Evolutionary conservation across 805 yeast species (phyloP).

Genomic region (Clavispora fructus): DNA sequence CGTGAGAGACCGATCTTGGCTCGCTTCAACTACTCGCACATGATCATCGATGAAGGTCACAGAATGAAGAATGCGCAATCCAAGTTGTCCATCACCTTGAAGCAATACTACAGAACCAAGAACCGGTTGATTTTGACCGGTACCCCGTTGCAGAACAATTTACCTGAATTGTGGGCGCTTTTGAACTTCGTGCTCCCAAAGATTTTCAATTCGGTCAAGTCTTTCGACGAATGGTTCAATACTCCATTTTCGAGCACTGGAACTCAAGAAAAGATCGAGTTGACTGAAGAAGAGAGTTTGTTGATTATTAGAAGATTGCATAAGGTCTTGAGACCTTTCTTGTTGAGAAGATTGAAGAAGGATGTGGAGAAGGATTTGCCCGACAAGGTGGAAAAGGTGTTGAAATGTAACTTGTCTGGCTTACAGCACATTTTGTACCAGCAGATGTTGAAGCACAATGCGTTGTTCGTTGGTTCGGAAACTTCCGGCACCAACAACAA

Average conservation of each 20-base stretch:
- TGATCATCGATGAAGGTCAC: conserved; percentile 90
- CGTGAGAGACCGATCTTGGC: conserved; percentile 67
- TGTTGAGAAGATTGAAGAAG: conserved; percentile 75
- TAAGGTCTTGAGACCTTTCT: conserved; percentile 79
- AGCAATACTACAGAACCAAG: conserved; percentile 67
- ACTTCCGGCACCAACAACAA: conserved; percentile 47
- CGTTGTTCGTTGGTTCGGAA: conserved; percentile 59
- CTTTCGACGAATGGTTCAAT: conserved; percentile 87
- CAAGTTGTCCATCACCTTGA: conserved; percentile 65
- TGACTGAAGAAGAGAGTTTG: conserved; percentile 81
- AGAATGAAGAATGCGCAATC: conserved; percentile 79
- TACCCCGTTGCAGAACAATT: conserved; percentile 80
- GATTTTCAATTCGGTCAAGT: conserved; percentile 78
- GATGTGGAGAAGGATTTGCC: conserved; percentile 87
- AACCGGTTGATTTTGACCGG: conserved; percentile 80
- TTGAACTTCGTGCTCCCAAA: conserved; percentile 78
- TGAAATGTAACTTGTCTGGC: conserved; percentile 73
- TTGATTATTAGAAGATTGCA: conserved; percentile 81
- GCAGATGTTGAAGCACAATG: conserved; percentile 72
- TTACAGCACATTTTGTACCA: conserved; percentile 66
- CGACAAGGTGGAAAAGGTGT: conserved; percentile 75
- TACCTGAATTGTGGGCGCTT: conserved; percentile 84
- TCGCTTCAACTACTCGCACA: conserved; percentile 73
- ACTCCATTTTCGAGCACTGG: conserved; percentile 87
- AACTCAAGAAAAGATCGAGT: conserved; percentile 70